These are phyloP conservation scores for Cryptococcus depauperatus DNA, from an alignment of 1,284 basidiomycete species.

Conservation along the genomic window DNA sequence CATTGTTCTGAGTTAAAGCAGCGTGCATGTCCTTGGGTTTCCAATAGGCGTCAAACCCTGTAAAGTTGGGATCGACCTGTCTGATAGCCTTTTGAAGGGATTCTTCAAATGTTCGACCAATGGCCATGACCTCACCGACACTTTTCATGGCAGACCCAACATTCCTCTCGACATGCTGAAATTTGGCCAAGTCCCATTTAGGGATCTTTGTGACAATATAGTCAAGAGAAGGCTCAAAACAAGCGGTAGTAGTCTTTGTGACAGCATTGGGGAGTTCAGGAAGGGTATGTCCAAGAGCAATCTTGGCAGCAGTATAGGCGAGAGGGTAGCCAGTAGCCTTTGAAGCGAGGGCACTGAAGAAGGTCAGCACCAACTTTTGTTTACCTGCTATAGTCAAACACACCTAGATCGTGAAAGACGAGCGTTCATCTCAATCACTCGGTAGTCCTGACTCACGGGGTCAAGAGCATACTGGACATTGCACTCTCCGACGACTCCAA, in stretches of 20 bases:
- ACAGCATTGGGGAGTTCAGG: constrained; percentile 98
- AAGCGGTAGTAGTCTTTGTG: constrained; percentile 98
- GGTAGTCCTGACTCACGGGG: constrained; percentile 86
- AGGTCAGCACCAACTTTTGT: constrained; percentile 59
- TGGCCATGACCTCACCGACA: constrained; percentile 99
- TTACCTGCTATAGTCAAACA: constrained; percentile 22
- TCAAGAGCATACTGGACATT: constrained; percentile 91
- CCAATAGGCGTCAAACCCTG: constrained; percentile 55
- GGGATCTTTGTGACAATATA: constrained; percentile 99
- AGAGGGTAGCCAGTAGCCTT: constrained; percentile 99
- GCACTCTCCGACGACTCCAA: constrained; percentile 97
- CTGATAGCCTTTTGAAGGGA: constrained; percentile 97
- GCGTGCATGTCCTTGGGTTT: constrained; percentile 74
- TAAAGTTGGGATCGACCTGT: constrained; percentile 82
- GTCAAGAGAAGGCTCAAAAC: constrained; percentile 98
- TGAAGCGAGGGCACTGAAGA: constrained; percentile 75
- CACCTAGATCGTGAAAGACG: constrained; percentile 58
- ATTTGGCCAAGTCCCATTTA: constrained; percentile 99
- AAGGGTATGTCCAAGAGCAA: constrained; percentile 95
- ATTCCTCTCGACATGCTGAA: constrained; percentile 89
- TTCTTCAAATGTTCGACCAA: constrained; percentile 98
- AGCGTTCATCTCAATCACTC: constrained; percentile 97
- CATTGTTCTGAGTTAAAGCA: constrained; percentile 55
- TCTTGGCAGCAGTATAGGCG: constrained; percentile 98
- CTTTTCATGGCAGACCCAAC: constrained; percentile 98